Conservation (phyloP, 495 filamentous ascomycete species). For the Aspergillus wentii region DNA sequence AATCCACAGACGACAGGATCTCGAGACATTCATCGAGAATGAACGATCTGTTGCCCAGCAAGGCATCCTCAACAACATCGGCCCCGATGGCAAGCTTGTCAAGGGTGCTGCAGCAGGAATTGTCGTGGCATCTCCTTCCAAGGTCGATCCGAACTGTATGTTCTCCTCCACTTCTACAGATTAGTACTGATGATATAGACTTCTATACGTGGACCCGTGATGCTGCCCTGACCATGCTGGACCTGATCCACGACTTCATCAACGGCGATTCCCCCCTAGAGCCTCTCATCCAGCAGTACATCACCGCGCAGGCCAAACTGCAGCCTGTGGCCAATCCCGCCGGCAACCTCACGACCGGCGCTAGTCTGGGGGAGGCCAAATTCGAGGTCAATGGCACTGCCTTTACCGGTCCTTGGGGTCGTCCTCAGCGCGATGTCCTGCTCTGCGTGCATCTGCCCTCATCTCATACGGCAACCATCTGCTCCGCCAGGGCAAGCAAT, state of each 20-base stretch:
- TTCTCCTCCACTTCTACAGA: background rate
- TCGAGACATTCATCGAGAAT: conserved; percentile 49
- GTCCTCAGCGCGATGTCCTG: conserved; percentile 61
- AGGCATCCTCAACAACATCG: conserved; percentile 55
- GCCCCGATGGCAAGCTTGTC: conserved; percentile 41
- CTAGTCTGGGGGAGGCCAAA: conserved; percentile 59
- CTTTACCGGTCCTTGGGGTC: conserved; percentile 55
- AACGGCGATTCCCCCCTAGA: conserved; percentile 41
- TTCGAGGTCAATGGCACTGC: conserved; percentile 49
- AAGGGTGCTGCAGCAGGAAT: conserved; percentile 42
- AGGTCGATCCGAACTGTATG: conserved; percentile 49
- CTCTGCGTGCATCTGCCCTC: conserved; percentile 33
- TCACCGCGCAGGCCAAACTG: conserved; percentile 48
- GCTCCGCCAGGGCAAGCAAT: conserved; percentile 33
- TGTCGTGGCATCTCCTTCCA: conserved; percentile 54
- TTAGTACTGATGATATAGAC: conserved; percentile 30
- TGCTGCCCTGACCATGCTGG: conserved; percentile 50
- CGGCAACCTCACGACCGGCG: conserved; percentile 41
- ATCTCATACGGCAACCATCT: conserved; percentile 31
- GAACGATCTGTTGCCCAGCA: conserved; percentile 51
- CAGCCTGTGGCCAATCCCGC: conserved; percentile 37
- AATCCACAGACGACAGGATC: background rate
- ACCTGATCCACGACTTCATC: conserved; percentile 46
- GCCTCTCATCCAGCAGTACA: conserved; percentile 47
- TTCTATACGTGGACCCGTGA: conserved; percentile 63